These are phyloP conservation scores for Delitschia confertaspora DNA, from an alignment of 495 filamentous ascomycete genomes.

Conservation along the genomic window DNA sequence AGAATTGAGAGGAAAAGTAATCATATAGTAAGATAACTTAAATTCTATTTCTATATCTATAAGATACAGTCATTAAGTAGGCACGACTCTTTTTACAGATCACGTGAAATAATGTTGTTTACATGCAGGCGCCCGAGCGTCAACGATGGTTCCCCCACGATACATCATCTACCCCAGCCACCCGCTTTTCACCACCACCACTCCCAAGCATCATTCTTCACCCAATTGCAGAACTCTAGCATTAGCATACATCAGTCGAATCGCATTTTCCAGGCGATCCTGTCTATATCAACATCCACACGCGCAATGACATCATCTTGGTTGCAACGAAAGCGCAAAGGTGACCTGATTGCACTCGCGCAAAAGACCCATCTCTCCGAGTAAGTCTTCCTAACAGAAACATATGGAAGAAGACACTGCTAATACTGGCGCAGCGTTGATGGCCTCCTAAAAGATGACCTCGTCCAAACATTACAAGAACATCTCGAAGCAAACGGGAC, in stretches of 20 bases:
- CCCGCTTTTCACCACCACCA: slow-evolving; percentile 4
- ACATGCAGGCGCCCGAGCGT: too few species aligned
- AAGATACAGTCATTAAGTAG: too few species aligned
- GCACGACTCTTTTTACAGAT: too few species aligned
- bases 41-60: too few species aligned
- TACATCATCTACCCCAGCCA: too few species aligned
- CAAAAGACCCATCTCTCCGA: slow-evolving; percentile 61
- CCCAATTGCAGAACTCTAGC: slow-evolving; percentile 3
- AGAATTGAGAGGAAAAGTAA: too few species aligned
- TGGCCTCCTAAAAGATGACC: slow-evolving; percentile 67
- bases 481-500: slow-evolving; percentile 59
- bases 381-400: slow-evolving; percentile 43
- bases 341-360: slow-evolving; percentile 67
- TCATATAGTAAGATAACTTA: too few species aligned
- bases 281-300: slow-evolving; percentile 19
- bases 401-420: slow-evolving; percentile 11
- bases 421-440: slow-evolving; percentile 49
- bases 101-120: too few species aligned
- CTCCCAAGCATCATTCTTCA: slow-evolving; percentile 1
- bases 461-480: slow-evolving; percentile 66
- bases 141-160: too few species aligned
- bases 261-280: slow-evolving; percentile 44
- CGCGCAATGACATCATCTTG: slow-evolving; percentile 57
- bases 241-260: slow-evolving; percentile 10
- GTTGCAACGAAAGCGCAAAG: slow-evolving; percentile 77